Conservation (phyloP, 108 stramenopile genomes). For the Fistulifera pelliculosa region DNA sequence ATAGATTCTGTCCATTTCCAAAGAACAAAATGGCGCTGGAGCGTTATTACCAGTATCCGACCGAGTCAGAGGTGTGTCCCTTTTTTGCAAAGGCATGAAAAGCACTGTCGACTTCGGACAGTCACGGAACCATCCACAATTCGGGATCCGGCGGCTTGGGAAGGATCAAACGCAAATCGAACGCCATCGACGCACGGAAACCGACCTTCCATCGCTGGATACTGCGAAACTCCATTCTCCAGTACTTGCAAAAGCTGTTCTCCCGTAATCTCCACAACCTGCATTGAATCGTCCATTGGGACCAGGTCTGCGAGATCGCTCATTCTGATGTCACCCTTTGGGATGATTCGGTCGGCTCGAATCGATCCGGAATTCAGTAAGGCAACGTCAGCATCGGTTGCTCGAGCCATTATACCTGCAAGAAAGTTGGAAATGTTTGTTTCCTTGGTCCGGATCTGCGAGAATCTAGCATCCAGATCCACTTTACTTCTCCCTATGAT, state of each 20-base stretch:
- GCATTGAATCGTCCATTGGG: conserved; percentile 22
- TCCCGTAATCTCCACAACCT: conserved; percentile 27
- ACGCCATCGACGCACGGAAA: conserved; percentile 41
- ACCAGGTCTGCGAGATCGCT: conserved; percentile 17
- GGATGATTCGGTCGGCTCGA: conserved; percentile 27
- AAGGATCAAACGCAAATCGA: conserved; percentile 32
- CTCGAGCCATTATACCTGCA: conserved; percentile 31
- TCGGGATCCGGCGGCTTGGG: conserved; percentile 13
- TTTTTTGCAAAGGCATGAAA: neutral
- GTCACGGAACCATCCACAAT: conserved; percentile 18
- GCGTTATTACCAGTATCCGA: too few relatives aligned
- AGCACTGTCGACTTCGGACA: conserved; percentile 5
- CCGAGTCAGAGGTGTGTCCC: too few relatives aligned
- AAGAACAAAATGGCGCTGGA: conserved; percentile 4
- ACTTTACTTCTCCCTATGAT: conserved; percentile 26
- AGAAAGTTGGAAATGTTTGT: conserved; percentile 41
- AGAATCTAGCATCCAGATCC: conserved; percentile 32
- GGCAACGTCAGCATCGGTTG: conserved; percentile 27
- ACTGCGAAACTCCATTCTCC: conserved; percentile 49
- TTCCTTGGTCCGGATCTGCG: conserved; percentile 29
- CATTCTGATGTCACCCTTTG: conserved; percentile 9
- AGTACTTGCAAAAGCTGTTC: conserved; percentile 24
- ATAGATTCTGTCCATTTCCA: conserved; percentile 23
- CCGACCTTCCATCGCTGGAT: conserved; percentile 40
- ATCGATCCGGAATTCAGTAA: conserved; percentile 41